These are phyloP conservation scores for Microdochium nivale DNA, from an alignment of 2,329 filamentous ascomycete species.

Conservation along the genomic window DNA sequence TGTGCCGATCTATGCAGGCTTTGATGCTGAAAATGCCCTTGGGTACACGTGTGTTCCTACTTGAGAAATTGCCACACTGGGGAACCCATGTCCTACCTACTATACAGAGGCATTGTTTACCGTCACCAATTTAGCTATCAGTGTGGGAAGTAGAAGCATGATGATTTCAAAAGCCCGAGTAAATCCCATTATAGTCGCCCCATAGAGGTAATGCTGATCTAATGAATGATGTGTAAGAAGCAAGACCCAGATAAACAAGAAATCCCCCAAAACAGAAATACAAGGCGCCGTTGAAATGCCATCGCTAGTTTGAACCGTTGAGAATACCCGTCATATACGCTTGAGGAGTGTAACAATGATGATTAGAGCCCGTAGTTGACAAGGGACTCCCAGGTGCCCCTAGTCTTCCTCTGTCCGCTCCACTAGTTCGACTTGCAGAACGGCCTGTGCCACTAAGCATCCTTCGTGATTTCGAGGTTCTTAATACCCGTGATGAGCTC, in stretches of 20 bases:
- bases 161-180: too few relatives aligned
- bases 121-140: too few relatives aligned
- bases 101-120: too few relatives aligned
- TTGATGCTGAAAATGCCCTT: too few relatives aligned
- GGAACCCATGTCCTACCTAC: too few relatives aligned
- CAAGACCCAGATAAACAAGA: background rate
- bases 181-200: background rate
- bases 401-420: background rate
- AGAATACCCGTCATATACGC: background rate
- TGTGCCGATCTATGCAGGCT: too few relatives aligned
- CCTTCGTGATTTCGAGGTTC: constrained; percentile 39
- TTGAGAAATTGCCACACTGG: too few relatives aligned
- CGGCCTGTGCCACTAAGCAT: background rate
- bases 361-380: too few relatives aligned
- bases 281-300: background rate
- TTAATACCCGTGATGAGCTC: constrained; percentile 53
- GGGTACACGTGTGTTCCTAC: too few relatives aligned
- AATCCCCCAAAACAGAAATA: background rate
- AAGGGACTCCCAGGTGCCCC: background rate
- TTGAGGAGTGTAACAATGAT: background rate
- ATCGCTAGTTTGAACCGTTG: background rate
- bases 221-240: background rate
- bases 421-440: constrained; percentile 8
- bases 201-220: background rate
- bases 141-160: too few relatives aligned